Conservation (phyloP, 176 grass and related monocot species). For the Musa schizocarpa region DNA sequence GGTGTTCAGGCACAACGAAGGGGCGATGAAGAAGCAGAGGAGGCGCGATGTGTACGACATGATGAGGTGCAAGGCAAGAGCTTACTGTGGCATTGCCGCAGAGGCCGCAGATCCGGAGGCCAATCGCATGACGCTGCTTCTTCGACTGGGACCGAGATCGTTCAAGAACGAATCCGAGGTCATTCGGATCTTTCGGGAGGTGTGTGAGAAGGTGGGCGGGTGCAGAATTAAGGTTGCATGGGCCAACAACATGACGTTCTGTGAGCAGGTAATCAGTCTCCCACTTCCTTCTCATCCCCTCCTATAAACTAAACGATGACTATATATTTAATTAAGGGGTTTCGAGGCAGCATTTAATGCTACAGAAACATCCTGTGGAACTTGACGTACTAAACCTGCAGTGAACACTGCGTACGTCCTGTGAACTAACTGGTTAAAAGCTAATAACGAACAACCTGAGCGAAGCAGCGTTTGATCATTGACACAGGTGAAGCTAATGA, state of each 20-base stretch:
- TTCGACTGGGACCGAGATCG: conserved; percentile 33
- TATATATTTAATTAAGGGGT: no score
- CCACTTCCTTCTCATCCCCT: no score
- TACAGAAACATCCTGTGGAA: no score
- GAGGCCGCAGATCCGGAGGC: background rate
- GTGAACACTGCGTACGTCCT: no score
- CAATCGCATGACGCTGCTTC: conserved; percentile 39
- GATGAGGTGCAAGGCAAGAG: conserved; percentile 52
- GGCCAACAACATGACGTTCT: conserved; percentile 50
- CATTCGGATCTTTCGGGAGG: conserved; percentile 27
- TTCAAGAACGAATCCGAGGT: conserved; percentile 60
- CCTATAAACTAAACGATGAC: no score
- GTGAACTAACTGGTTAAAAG: no score
- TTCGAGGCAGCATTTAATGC: no score
- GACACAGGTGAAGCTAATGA: conserved; percentile 47
- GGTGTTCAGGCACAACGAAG: conserved; percentile 46
- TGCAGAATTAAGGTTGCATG: conserved; percentile 33
- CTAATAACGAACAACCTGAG: no score
- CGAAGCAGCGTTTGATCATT: background rate
- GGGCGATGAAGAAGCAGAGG: conserved; percentile 17
- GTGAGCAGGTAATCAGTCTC: conserved; percentile 25
- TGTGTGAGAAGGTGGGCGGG: conserved; percentile 29
- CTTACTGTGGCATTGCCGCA: conserved; percentile 22
- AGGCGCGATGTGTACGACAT: conserved; percentile 28
- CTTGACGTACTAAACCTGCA: no score